These are phyloP conservation scores for Theobroma grandiflorum DNA, from an alignment of 441 rosid species.

Conservation along the genomic window DNA sequence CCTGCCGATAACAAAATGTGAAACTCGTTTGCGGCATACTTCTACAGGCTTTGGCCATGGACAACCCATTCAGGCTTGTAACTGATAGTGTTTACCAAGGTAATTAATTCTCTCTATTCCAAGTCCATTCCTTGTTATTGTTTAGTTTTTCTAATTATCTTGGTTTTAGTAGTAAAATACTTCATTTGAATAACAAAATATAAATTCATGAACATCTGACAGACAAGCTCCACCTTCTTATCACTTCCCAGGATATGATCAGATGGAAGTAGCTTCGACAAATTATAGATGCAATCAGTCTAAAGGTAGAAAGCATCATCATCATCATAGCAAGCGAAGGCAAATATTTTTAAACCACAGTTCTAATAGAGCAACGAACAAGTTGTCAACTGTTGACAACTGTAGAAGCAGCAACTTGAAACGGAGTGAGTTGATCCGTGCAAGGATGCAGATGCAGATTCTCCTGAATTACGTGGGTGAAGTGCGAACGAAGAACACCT, in stretches of 20 bases:
- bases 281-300: background rate
- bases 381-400: slow-evolving; percentile 20
- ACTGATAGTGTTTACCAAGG: slow-evolving; percentile 48
- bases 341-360: background rate
- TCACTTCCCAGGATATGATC: background rate
- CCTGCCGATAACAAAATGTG: slow-evolving; percentile 53
- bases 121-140: background rate
- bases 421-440: background rate
- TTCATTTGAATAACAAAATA: background rate
- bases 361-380: slow-evolving; percentile 22
- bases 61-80: slow-evolving; percentile 81
- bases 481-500: background rate
- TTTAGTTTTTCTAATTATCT: background rate
- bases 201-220: background rate
- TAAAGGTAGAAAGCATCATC: background rate
- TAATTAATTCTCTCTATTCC: slow-evolving; percentile 21
- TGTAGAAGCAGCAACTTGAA: background rate
- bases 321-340: slow-evolving; percentile 3
- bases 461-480: slow-evolving; percentile 24
- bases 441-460: slow-evolving; percentile 26
- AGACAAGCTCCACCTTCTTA: background rate
- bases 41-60: slow-evolving; percentile 54
- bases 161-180: background rate
- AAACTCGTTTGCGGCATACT: slow-evolving; percentile 44
- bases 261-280: background rate